Evolutionary conservation across 495 filamentous ascomycete genomes (phyloP).

Genomic region (Podospora comata): DNA sequence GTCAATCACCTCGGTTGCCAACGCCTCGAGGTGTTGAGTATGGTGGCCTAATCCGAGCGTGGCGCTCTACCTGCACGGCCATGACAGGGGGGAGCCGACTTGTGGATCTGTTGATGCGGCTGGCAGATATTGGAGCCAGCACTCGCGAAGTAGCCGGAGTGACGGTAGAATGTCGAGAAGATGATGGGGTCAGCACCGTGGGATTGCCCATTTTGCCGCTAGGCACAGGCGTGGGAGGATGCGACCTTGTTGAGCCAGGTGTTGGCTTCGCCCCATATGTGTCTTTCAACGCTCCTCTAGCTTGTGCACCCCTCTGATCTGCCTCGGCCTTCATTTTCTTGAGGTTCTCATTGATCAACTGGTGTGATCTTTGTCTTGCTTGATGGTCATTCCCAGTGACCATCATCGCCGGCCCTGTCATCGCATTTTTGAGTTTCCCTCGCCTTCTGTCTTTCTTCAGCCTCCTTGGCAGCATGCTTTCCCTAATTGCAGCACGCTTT

Average conservation of each 20-base stretch:
- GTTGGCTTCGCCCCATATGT: not conserved
- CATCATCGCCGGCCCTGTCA: too few relatives aligned
- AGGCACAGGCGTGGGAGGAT: not conserved
- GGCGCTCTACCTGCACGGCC: not conserved
- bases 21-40: not conserved
- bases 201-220: not conserved
- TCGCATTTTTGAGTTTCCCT: too few relatives aligned
- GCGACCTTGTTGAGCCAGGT: not conserved
- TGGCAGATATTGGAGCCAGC: not conserved
- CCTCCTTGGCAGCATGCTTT: too few relatives aligned
- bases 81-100: not conserved
- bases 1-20: conserved; percentile 20
- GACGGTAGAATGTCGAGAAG: not conserved
- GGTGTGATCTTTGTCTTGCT: not conserved
- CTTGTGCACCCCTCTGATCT: not conserved
- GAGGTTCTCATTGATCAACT: not conserved
- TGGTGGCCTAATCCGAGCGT: not conserved
- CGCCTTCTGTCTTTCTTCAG: too few relatives aligned
- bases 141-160: not conserved
- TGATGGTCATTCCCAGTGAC: not conserved
- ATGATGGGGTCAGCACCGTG: not conserved
- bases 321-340: not conserved
- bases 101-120: not conserved
- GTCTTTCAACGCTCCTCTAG: not conserved
- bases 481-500: too few relatives aligned